Base-by-base conservation (phyloP, 2,329 filamentous ascomycete species). In the Trichoderma arundinaceum region DNA sequence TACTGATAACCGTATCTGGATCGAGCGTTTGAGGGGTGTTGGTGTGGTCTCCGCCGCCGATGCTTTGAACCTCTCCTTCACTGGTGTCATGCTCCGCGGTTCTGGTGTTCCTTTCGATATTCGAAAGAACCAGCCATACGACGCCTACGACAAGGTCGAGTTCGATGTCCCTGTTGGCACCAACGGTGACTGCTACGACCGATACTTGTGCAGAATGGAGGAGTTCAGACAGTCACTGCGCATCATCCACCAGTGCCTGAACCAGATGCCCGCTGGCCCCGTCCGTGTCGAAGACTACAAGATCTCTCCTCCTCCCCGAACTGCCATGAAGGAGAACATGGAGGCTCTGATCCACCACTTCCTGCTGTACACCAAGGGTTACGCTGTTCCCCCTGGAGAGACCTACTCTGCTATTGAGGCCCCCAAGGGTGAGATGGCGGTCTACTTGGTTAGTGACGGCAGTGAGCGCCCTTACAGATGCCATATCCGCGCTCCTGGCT, bases 291-390 rank as follows among this genome's bases (percentile, higher is more conserved):
- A 99, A 81, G 95, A 99, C 81, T 99, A 98, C 88, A 99, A 99
- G 88, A 88, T 99, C 75, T 91, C 92, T 2, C 95, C 95, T 22
- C 95, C 95, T 68, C 96, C 95, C n/a, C 90, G 95, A 75, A 86
- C 92, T 51, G 95, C 95, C 75, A 99, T 99, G 95, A 99, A 99
- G 87, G 95, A 99, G 88, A 99, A 99, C 84, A 99, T 99, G 96
- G 95, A 99, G 83, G 94, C 95, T 44, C 87, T 99, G 49, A 99
- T 99, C 77, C 95, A 99, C 83, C 95, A 99, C 84, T 99, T 99
- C 86, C 83, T 99, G 71, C 89, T 99, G 62, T 99, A 94, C 84
- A 98, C 94, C 79, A 99, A 99, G 87, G 95, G 95, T 67, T 99
- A 99, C 81, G 87, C 92, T 51, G 95, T 99, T 4, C 95, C 95